phyloP scores from a whole-genome alignment of 306 rosid species.

The Macrotyloma uniflorum region DNA sequence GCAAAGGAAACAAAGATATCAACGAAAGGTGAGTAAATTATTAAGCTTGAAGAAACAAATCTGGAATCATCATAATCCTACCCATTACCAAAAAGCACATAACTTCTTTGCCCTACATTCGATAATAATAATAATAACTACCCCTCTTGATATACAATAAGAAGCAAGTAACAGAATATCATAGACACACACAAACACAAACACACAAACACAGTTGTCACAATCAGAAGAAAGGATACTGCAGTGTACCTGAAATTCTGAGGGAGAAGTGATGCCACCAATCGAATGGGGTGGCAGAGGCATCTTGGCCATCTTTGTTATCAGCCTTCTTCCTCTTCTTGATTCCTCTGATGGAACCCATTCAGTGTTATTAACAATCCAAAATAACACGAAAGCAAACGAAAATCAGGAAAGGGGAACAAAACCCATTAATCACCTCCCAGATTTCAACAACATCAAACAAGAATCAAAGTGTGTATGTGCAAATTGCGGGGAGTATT shows the following conservation, averaged over 20 bases:
- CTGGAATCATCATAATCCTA: neutral
- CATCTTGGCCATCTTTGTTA: constrained; percentile 63
- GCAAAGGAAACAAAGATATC: neutral
- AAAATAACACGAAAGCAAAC: constrained; percentile 16
- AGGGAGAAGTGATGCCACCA: constrained; percentile 86
- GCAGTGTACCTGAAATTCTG: constrained; percentile 68
- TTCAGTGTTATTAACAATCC: constrained; percentile 26
- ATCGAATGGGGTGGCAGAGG: constrained; percentile 62
- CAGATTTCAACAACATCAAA: constrained; percentile 42
- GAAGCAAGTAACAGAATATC: neutral
- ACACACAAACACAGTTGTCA: neutral
- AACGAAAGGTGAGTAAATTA: neutral
- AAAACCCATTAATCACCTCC: constrained; percentile 44
- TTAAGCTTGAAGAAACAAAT: constrained; percentile 4
- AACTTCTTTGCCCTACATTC: constrained; percentile 11
- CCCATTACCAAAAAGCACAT: neutral
- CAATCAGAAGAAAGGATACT: neutral
- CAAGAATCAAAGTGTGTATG: constrained; percentile 23
- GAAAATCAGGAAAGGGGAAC: constrained; percentile 40
- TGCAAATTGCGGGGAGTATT: constrained; percentile 35
- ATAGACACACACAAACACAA: neutral
- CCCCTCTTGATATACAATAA: neutral
- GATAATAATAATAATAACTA: neutral
- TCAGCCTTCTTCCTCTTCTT: constrained; percentile 75
- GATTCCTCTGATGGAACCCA: constrained; percentile 89